A percentile compares a stretch with the other conserved stretches of the same genome.
phyloP scores from a whole-genome alignment of 805 yeast species.

The Hanseniaspora guilliermondii region DNA sequence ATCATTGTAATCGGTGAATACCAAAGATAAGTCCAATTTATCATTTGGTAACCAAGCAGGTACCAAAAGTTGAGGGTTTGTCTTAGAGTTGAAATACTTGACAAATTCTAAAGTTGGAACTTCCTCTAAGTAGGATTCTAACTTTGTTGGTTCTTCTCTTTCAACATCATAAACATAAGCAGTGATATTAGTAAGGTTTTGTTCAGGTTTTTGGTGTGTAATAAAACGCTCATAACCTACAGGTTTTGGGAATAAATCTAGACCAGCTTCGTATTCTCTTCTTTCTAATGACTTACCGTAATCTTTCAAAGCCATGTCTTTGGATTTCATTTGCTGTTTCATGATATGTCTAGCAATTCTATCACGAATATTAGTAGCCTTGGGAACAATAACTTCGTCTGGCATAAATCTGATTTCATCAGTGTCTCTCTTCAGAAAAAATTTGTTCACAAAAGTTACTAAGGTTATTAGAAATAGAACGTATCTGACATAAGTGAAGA shows the following conservation, averaged over 20 bases:
- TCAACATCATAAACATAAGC: slow-evolving; percentile 13
- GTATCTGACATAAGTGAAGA: slow-evolving; percentile 13
- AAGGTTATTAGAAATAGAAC: slow-evolving; percentile 1
- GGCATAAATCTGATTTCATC: slow-evolving; percentile 14
- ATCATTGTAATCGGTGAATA: slow-evolving; percentile 18
- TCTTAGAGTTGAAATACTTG: slow-evolving; percentile 21
- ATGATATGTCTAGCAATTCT: slow-evolving; percentile 11
- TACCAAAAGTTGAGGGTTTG: slow-evolving; percentile 16
- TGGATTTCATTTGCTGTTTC: slow-evolving; percentile 14
- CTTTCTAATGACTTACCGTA: slow-evolving; percentile 15
- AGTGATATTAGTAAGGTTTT: slow-evolving; percentile 13
- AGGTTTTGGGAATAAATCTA: slow-evolving; percentile 13
- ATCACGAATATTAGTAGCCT: slow-evolving; percentile 3
- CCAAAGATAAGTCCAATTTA: slow-evolving; percentile 18
- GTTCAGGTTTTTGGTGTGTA: slow-evolving; percentile 9
- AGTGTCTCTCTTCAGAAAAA: slow-evolving; percentile 10
- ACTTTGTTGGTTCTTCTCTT: slow-evolving; percentile 5
- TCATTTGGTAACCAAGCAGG: slow-evolving; percentile 20
- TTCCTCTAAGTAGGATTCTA: slow-evolving; percentile 12
- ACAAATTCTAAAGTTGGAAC: slow-evolving; percentile 18
- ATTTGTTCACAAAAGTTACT: slow-evolving; percentile 9
- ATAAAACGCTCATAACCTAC: slow-evolving; percentile 11
- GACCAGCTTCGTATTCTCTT: slow-evolving; percentile 13
- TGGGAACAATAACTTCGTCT: slow-evolving; percentile 11
- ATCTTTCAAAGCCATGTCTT: slow-evolving; percentile 14